phyloP scores from a whole-genome alignment of 2,329 filamentous ascomycete species.

The Phyllosticta citrichinensis region DNA sequence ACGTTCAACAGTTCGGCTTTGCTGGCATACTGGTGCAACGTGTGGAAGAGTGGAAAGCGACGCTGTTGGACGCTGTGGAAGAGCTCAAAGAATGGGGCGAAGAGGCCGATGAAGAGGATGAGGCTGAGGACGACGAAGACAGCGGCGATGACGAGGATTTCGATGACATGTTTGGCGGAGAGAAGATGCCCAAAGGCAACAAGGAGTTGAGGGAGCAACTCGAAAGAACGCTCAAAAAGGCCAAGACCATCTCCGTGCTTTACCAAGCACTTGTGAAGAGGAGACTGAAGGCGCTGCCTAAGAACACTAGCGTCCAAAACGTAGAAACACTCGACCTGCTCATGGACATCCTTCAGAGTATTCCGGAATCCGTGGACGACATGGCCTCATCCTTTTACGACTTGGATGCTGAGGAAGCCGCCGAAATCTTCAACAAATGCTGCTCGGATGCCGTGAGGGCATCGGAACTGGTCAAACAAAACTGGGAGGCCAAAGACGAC shows the following conservation, averaged over 20 bases:
- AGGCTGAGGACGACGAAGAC: slow-evolving; percentile 25
- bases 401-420: slow-evolving; percentile 49
- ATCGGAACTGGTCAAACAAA: slow-evolving; percentile 44
- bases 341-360: slow-evolving; percentile 44
- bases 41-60: slow-evolving; percentile 62
- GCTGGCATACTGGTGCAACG: slow-evolving; percentile 60
- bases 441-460: slow-evolving; percentile 49
- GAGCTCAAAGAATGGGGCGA: slow-evolving; percentile 85
- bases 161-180: slow-evolving; percentile 54
- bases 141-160: slow-evolving; percentile 43
- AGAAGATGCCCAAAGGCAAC: slow-evolving; percentile 44
- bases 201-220: slow-evolving; percentile 57
- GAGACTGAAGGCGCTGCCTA: slow-evolving; percentile 42
- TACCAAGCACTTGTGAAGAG: slow-evolving; percentile 62
- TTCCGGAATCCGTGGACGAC: slow-evolving; percentile 62
- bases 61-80: slow-evolving; percentile 70
- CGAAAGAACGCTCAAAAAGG: slow-evolving; percentile 51
- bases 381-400: slow-evolving; percentile 65
- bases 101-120: slow-evolving; percentile 54
- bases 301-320: background rate
- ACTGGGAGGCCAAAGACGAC: slow-evolving; percentile 58
- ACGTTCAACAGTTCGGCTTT: slow-evolving; percentile 56
- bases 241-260: slow-evolving; percentile 58
- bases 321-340: slow-evolving; percentile 42
- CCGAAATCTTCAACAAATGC: slow-evolving; percentile 48